phyloP scores from a whole-genome alignment of 192 early-diverging fungal species.

The Piromyces sp. region DNA sequence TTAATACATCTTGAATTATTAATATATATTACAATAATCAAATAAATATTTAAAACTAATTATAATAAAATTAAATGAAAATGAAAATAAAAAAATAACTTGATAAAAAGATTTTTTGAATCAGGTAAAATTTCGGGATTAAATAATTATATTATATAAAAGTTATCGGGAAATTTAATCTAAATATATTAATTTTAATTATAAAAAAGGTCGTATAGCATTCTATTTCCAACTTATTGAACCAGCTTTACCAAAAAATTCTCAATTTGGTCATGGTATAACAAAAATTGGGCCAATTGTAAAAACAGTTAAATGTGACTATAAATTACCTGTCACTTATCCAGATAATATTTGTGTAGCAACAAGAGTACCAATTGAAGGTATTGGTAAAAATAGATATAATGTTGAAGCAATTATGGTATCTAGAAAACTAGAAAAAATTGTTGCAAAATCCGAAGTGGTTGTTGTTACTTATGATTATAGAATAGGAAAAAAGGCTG shows the following conservation, averaged over 20 bases:
- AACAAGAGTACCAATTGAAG: constrained; percentile 3
- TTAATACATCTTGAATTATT: too few species aligned
- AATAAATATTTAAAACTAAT: constrained; percentile 1
- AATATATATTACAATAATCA: too few species aligned
- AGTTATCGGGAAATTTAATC: constrained; percentile 9
- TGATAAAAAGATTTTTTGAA: constrained; percentile 18
- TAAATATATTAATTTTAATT: too few species aligned
- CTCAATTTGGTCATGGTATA: constrained; percentile 1
- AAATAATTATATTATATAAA: not conserved
- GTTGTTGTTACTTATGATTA: constrained; percentile 19
- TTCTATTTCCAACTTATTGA: constrained; percentile 4
- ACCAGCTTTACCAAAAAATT: not conserved
- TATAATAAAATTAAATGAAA: too few species aligned
- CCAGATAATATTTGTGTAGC: constrained; percentile 25
- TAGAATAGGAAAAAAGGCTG: constrained; percentile 9
- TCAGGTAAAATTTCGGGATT: constrained; percentile 13
- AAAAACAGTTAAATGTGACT: constrained; percentile 18
- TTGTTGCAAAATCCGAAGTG: constrained; percentile 17
- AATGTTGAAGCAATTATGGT: constrained; percentile 13
- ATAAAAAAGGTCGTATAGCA: constrained; percentile 6
- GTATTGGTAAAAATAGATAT: constrained; percentile 14
- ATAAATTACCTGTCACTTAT: constrained; percentile 17
- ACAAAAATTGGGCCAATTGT: constrained; percentile 18
- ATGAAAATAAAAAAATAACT: too few species aligned
- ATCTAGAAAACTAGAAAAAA: constrained; percentile 12